Base-by-base conservation (phyloP, 2,329 filamentous ascomycete species). In the Ambrosiella beaveri region DNA sequence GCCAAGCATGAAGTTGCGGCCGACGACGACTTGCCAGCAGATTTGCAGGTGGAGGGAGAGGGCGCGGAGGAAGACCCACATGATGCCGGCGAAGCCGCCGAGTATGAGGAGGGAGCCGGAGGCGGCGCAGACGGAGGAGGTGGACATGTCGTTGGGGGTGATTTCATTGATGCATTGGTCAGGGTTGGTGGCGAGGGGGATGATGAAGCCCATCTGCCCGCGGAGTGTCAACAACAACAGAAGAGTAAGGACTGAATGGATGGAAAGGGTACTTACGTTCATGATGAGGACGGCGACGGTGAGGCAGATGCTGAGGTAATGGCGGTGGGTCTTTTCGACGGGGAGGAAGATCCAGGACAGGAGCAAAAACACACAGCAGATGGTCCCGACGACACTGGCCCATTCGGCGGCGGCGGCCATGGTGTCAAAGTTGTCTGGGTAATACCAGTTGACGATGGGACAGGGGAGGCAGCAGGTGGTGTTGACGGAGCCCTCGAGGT, bases 41-140 rank as follows among this genome's bases (percentile, higher is more conserved):
- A 98, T 96, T 70, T 97, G 93, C 35, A 98, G 81, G 70, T 98
- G 93, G 65, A 98, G 84, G 3, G 89, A 95, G 39, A 97, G 72
- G 0, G 91, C 86, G 62, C 93, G 82, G 61, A 96, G 77, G 68
- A 96, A 95, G 62, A 90, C 81, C 91, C 93, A 98, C 69, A 95
- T 82, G 38, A 88, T 81, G 51, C 84, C 86, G 37, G 81, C 79
- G 77, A 90, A 87, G 49, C 90, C 93, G 57, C 93, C 93, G 37
- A 90, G 79, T 55, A 97, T 78, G 55, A 98, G 73, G 63, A 96
- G 84, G 1, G 88, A 79, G 8, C 93, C 93, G 0, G 90, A 95
- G 61, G 89, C 85, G 4, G 89, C 93, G 68, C 93, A 98, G 3
- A 88, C 81, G 35, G 82, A 72, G 66, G 80, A 87, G 1, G 84